Percentiles rank a stretch among this genome's conserved stretches.
Conservation (phyloP, 352 stramenopile genomes). For the Globisporangium recalcitrans region DNA sequence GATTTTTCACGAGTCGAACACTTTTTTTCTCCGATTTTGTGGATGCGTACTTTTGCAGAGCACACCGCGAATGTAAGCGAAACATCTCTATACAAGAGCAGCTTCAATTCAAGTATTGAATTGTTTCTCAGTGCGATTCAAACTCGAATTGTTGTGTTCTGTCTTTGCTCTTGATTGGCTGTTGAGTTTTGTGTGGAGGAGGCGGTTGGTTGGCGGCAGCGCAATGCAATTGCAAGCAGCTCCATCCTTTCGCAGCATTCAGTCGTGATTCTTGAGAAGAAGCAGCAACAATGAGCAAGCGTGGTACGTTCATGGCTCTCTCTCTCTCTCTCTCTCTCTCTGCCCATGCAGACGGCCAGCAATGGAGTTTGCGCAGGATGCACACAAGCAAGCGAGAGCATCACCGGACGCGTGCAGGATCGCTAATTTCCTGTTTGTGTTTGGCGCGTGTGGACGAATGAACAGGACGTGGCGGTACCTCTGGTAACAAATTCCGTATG, state of each 20-base stretch:
- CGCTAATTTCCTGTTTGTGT: constrained; percentile 1
- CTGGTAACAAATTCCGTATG: constrained; percentile 99
- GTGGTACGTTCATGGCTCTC: constrained; percentile 45
- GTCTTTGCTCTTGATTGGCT: too few species aligned
- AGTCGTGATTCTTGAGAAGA: constrained; percentile 85
- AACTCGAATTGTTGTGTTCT: neutral
- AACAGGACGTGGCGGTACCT: constrained; percentile 93
- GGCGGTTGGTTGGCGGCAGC: constrained; percentile 25
- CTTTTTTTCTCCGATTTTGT: too few species aligned
- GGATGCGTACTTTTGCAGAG: neutral
- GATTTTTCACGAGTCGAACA: too few species aligned
- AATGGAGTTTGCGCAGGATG: neutral
- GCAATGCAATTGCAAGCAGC: neutral
- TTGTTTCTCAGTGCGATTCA: neutral
- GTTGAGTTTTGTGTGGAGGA: too few species aligned
- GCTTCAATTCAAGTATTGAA: neutral
- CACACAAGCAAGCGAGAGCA: neutral
- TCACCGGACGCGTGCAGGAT: neutral
- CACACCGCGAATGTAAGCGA: neutral
- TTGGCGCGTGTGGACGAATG: neutral
- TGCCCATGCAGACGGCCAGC: too few species aligned
- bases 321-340: constrained; percentile 1
- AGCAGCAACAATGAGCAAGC: constrained; percentile 80
- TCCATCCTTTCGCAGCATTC: constrained; percentile 8
- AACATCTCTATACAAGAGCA: neutral